These are phyloP conservation scores for Tricharina praecox DNA, from an alignment of 495 filamentous ascomycete genomes.

Conservation along the genomic window DNA sequence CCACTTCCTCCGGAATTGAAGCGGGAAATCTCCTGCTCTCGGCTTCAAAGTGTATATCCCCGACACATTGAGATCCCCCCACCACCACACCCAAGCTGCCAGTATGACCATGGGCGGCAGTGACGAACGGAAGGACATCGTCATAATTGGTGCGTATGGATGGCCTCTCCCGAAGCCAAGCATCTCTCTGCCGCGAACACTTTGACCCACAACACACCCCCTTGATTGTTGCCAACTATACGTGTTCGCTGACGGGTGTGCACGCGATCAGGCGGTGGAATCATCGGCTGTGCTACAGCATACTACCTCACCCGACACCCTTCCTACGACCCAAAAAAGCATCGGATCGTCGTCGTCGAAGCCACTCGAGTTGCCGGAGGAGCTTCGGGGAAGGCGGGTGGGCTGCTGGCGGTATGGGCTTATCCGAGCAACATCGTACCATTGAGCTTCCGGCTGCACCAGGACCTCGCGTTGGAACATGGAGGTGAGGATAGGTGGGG, in stretches of 20 bases:
- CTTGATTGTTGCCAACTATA: background rate
- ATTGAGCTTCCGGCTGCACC: constrained; percentile 69
- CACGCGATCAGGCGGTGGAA: constrained; percentile 60
- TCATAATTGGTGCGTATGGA: constrained; percentile 28
- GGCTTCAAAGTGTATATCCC: too few relatives aligned
- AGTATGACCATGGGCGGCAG: constrained; percentile 21
- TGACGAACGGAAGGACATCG: constrained; percentile 17
- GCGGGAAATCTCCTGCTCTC: too few relatives aligned
- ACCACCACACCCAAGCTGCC: too few relatives aligned
- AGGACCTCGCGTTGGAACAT: constrained; percentile 71
- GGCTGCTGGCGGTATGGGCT: constrained; percentile 80
- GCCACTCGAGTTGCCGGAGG: constrained; percentile 74
- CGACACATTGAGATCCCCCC: too few relatives aligned
- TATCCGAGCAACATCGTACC: constrained; percentile 76
- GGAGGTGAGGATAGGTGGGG: constrained; percentile 71
- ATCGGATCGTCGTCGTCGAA: constrained; percentile 77
- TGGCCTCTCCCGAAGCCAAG: too few relatives aligned
- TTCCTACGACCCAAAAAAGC: constrained; percentile 53
- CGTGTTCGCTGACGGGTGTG: background rate
- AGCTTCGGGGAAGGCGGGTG: constrained; percentile 89
- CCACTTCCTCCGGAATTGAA: too few relatives aligned
- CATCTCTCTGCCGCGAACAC: background rate
- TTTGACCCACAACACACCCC: background rate
- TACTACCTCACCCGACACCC: constrained; percentile 88
- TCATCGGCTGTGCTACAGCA: constrained; percentile 84